These are phyloP conservation scores for Pyrrhoderma lamaoense DNA, from an alignment of 1,284 basidiomycete genomes.

Conservation along the genomic window DNA sequence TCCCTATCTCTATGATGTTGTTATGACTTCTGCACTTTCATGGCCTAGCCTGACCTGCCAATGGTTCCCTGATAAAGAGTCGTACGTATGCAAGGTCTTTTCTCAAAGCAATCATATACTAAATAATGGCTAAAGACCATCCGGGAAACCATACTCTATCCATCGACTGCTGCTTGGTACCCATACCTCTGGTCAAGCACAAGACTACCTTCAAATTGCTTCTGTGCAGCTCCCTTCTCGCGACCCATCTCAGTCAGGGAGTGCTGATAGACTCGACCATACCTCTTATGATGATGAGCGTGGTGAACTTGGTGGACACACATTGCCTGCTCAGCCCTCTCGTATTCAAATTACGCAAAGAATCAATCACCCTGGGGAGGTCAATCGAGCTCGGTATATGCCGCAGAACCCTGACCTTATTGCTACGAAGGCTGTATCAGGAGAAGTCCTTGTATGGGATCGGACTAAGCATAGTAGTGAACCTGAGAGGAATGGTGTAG, in stretches of 20 bases:
- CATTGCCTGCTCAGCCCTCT: conserved; percentile 63
- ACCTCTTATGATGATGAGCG: conserved; percentile 89
- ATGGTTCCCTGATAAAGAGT: conserved; percentile 97
- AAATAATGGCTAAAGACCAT: conserved; percentile 42
- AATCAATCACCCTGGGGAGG: conserved; percentile 95
- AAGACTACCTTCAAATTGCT: conserved; percentile 96
- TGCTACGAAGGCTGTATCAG: conserved; percentile 88
- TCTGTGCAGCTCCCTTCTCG: conserved; percentile 89
- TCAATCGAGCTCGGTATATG: conserved; percentile 98
- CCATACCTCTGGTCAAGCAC: conserved; percentile 92
- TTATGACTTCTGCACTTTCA: conserved; percentile 95
- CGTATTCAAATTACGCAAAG: conserved; percentile 87
- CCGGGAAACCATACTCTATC: conserved; percentile 85
- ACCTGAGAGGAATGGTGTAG: conserved; percentile 77
- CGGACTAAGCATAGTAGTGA: conserved; percentile 94
- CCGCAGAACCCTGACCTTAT: conserved; percentile 97
- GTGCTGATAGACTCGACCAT: conserved; percentile 68
- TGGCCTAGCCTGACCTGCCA: conserved; percentile 98
- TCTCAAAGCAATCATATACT: conserved; percentile 1
- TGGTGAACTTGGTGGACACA: conserved; percentile 85
- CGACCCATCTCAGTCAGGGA: conserved; percentile 36
- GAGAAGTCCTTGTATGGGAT: conserved; percentile 93
- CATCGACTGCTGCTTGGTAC: conserved; percentile 95
- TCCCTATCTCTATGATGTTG: conserved; percentile 94
- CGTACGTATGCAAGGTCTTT: conserved; percentile 42